Evolutionary conservation across 345 rosid species (phyloP), one percentile per base, ranked within the genome.

Genomic region (Citrus reticulata): DNA sequence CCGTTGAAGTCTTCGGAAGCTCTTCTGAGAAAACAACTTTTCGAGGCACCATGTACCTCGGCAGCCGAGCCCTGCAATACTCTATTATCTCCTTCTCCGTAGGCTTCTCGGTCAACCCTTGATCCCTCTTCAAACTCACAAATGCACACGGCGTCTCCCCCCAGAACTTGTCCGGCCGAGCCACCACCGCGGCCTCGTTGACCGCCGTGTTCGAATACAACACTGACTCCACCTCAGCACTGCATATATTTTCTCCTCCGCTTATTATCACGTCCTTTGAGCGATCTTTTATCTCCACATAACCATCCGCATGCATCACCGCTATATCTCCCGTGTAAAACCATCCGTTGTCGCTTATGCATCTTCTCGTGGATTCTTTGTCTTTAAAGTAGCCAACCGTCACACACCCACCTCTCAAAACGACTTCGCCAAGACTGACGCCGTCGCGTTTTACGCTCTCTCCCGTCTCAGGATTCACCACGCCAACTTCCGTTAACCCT

Each of bases 211-310:
- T 46, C 22, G 57, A 42, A 14, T 40, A 69, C 30, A 69, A 0
- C 30, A 69, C n/a, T 5, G 73, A 69, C 11, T 69, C 55, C 24
- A 69, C 57, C 58, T 69, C 57, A 3, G 46, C 57, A 25, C 57
- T 69, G 73, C 73, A 40, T 22, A 69, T 3, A 6, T 40, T 69
- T 13, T 69, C 58, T 69, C 57, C 73, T 6, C 34, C 57, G 13
- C 57, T 69, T 24, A 69, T 69, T 40, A 69, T 69, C 46, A 69
- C 58, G 14, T 69, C 73, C 35, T 69, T 69, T 11, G 73, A 40
- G 6, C 57, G 57, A 25, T 69, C 73, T 69, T 69, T 69, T 30
- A 69, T 69, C 58, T 69, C 57, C 7, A 69, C 2, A 42, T 69
- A 69, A 42, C 73, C 58, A 42, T 69, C 57, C 7, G 11, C 34